Base-by-base conservation (phyloP, 1,284 basidiomycete genomes). In the Heliocybe sulcata region DNA sequence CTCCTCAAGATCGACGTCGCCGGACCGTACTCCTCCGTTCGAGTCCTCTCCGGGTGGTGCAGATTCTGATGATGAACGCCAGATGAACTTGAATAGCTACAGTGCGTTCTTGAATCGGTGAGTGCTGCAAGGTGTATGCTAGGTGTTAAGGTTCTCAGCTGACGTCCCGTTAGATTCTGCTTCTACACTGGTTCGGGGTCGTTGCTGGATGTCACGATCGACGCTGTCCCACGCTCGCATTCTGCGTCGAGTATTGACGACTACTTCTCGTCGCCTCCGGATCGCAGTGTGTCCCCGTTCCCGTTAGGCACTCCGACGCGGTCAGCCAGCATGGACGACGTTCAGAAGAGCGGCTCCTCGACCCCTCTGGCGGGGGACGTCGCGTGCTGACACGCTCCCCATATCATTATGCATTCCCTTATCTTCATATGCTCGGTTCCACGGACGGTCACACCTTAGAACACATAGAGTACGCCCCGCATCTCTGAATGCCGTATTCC, bases 161-260 rank as follows among this genome's bases (percentile, higher is more conserved):
- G 45, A 35, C 51, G 47, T 45, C n/a, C 33, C 49, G 25, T 54
- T 57, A 90, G 87, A 60, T 89, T 86, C 66, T 90, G 87, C 72
- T 90, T 89, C 69, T 90, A 80, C 67, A 89, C 87, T 0, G 87
- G 87, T 9, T 55, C 67, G 16, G 71, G 71, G 19, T 59, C 70
- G 2, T 49, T 65, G 53, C 58, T 66, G 27, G 67, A 67, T 38
- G 64, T 64, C n/a, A 58, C 65, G 2, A 57, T 68, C 9, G 70
- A 71, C 35, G 53, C 51, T 3, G 61, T 80, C 12, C 72, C 77
- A 25, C 77, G 81, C 42, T 77, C 82, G 38, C 78, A 79, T 19
- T 82, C 81, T 4, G 73, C 72, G 3, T 81, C 80, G 27, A 81
- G 76, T 60, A 69, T 85, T 12, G 80, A 82, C 56, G 79, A 72